These are phyloP conservation scores for Albifimbria verrucaria DNA, from an alignment of 2,329 filamentous ascomycete species.

Conservation along the genomic window DNA sequence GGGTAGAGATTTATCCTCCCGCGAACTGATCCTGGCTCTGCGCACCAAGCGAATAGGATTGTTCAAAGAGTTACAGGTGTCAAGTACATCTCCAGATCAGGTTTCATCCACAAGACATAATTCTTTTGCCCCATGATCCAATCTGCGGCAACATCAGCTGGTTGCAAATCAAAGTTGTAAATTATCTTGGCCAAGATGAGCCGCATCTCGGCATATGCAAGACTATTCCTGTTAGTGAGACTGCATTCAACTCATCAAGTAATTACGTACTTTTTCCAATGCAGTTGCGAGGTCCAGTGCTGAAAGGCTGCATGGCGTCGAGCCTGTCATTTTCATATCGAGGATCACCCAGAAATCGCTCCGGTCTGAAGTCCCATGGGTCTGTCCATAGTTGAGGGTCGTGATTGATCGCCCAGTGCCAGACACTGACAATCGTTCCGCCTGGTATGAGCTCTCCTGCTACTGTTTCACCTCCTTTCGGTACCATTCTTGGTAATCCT, in stretches of 20 bases:
- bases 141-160: neutral
- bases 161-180: neutral
- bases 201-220: constrained; percentile 1
- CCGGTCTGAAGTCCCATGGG: constrained; percentile 15
- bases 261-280: neutral
- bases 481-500: neutral
- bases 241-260: too few species aligned
- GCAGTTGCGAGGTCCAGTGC: neutral
- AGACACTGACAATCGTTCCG: neutral
- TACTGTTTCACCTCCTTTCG: neutral
- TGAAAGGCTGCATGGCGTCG: neutral
- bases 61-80: too few species aligned
- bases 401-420: neutral
- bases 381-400: neutral
- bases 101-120: neutral
- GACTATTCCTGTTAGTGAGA: too few species aligned
- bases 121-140: neutral
- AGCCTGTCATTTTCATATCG: neutral
- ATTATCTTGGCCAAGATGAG: neutral
- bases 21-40: too few species aligned
- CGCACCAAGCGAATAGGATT: too few species aligned
- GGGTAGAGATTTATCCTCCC: too few species aligned
- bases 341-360: constrained; percentile 9
- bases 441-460: neutral
- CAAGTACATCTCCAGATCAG: neutral